Conservation (phyloP, 768 basidiomycete genomes). For the Chalciporus sphaerocephalus region DNA sequence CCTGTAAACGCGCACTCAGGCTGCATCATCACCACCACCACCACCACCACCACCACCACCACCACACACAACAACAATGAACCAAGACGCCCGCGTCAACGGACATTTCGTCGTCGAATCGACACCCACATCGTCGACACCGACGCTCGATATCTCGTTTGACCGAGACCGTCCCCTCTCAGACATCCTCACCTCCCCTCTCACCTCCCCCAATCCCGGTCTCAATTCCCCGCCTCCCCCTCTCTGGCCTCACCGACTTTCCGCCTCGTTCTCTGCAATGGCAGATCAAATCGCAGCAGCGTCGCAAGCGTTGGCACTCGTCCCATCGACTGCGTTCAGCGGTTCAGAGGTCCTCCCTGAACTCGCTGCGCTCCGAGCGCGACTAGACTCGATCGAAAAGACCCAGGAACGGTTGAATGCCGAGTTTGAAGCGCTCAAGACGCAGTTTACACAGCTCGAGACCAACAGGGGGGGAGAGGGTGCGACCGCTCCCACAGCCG, state of each 20-base stretch:
- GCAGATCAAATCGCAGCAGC: constrained; percentile 40
- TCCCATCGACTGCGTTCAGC: constrained; percentile 22
- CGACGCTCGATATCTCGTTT: constrained; percentile 18
- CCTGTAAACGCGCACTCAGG: too few relatives aligned
- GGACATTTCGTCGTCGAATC: background rate
- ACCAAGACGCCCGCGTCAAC: too few relatives aligned
- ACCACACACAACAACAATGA: too few relatives aligned
- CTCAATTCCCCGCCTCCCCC: constrained; percentile 5
- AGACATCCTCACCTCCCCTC: constrained; percentile 5
- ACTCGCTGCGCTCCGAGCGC: constrained; percentile 18
- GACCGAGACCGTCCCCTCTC: constrained; percentile 2
- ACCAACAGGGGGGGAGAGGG: constrained; percentile 14
- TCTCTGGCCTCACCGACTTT: constrained; percentile 33
- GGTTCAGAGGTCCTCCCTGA: constrained; percentile 10
- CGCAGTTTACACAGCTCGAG: constrained; percentile 17
- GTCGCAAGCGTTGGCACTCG: constrained; percentile 35
- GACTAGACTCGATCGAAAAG: constrained; percentile 32
- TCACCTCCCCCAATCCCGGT: too few relatives aligned
- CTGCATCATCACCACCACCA: too few relatives aligned
- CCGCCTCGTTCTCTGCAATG: constrained; percentile 37
- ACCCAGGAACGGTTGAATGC: constrained; percentile 31
- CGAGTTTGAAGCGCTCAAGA: constrained; percentile 31
- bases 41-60: too few relatives aligned
- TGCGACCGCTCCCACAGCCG: constrained; percentile 10
- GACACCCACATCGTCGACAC: constrained; percentile 13